Conservation (phyloP, 2,329 filamentous ascomycete species). For the Paecilomyces sp. region DNA sequence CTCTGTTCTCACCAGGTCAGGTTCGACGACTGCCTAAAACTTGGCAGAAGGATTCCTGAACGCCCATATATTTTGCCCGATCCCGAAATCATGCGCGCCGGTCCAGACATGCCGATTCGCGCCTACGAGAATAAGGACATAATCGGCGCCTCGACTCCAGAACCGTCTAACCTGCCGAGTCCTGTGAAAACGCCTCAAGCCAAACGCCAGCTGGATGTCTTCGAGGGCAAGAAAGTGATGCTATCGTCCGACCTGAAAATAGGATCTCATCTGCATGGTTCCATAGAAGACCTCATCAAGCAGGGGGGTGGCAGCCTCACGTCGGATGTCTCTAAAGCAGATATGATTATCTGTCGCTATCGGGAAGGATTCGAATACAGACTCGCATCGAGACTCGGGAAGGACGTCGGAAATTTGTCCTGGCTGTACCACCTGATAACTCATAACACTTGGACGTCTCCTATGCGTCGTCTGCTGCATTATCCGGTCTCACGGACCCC, state of each 20-base stretch:
- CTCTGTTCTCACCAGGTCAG: conserved; percentile 35
- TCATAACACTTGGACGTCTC: conserved; percentile 80
- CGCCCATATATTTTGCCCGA: conserved; percentile 77
- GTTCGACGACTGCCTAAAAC: conserved; percentile 94
- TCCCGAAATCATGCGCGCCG: conserved; percentile 67
- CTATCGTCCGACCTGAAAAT: conserved; percentile 69
- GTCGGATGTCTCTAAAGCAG: conserved; percentile 58
- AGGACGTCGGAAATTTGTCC: conserved; percentile 82
- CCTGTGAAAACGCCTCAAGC: conserved; percentile 18
- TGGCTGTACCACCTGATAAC: conserved; percentile 94
- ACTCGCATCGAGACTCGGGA: conserved; percentile 65
- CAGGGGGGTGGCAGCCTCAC: conserved; percentile 66
- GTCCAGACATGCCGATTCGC: conserved; percentile 49
- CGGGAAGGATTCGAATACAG: conserved; percentile 75
- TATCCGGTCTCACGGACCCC: conserved; percentile 76
- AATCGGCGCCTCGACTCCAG: conserved; percentile 57
- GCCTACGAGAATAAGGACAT: conserved; percentile 56
- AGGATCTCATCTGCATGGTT: conserved; percentile 56
- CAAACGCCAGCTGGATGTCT: conserved; percentile 59
- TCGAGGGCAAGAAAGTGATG: conserved; percentile 69
- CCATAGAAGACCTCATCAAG: conserved; percentile 63
- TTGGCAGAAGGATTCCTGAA: conserved; percentile 87
- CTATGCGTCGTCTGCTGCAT: conserved; percentile 73
- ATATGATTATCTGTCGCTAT: conserved; percentile 82
- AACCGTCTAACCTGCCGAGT: conserved; percentile 34